These are phyloP conservation scores for Cryphonectria parasitica DNA, from an alignment of 2,329 filamentous ascomycete genomes.

Conservation along the genomic window DNA sequence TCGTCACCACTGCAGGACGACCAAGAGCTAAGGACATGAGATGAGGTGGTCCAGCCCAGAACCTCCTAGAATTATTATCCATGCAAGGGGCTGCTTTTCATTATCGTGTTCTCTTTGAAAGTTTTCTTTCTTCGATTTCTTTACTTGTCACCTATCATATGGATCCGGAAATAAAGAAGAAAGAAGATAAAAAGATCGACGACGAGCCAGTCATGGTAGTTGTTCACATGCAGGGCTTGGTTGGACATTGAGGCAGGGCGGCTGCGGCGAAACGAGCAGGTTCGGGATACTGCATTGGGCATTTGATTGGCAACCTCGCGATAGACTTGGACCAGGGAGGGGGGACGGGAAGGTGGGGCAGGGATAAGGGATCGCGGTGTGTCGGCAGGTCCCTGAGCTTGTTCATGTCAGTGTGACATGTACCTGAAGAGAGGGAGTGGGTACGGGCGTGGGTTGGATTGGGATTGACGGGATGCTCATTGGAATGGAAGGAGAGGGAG, in stretches of 20 bases:
- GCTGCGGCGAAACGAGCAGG: background rate
- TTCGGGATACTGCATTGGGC: conserved; percentile 28
- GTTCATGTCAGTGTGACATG: conserved; percentile 18
- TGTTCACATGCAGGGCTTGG: background rate
- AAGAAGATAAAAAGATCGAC: background rate
- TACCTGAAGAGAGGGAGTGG: conserved; percentile 5
- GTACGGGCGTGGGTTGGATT: background rate
- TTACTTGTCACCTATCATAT: background rate
- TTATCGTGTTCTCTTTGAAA: background rate
- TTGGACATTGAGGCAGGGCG: background rate
- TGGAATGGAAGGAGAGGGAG: background rate
- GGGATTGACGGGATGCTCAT: background rate
- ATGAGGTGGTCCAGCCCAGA: background rate
- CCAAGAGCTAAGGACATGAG: background rate
- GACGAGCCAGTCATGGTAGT: background rate
- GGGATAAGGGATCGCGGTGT: conserved; percentile 3
- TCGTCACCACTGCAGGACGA: background rate
- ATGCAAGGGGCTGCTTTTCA: background rate
- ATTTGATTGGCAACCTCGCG: conserved; percentile 15
- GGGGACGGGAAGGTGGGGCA: conserved; percentile 12
- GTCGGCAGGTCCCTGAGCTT: conserved; percentile 9
- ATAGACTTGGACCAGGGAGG: conserved; percentile 8
- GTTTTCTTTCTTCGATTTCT: too few species aligned
- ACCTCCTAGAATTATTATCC: background rate
- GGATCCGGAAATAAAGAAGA: background rate